These are phyloP conservation scores for Orbilia brochopaga DNA, from an alignment of 2,329 filamentous ascomycete genomes.

Conservation along the genomic window DNA sequence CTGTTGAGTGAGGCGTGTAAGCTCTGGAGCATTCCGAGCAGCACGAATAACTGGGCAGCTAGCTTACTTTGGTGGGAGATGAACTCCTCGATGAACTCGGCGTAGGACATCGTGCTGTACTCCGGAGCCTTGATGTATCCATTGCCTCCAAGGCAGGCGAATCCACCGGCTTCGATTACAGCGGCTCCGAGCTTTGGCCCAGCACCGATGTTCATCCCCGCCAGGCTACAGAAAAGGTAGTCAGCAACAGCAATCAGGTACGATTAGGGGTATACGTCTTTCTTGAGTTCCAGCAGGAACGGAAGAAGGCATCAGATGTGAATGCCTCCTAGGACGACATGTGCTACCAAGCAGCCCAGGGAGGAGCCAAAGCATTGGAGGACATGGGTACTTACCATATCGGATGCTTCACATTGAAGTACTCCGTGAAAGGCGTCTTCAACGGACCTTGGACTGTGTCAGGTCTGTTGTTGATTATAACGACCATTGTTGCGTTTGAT, in stretches of 20 bases:
- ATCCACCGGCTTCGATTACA: slow-evolving; percentile 38
- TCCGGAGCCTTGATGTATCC: slow-evolving; percentile 37
- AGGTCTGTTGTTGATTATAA: slow-evolving; percentile 20
- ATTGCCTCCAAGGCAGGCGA: slow-evolving; percentile 42
- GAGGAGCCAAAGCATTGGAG: background rate
- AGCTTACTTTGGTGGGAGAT: slow-evolving; percentile 42
- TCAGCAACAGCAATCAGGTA: background rate
- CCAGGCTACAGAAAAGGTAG: slow-evolving; percentile 10
- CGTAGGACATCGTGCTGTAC: slow-evolving; percentile 24
- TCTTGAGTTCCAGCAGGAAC: too few relatives aligned
- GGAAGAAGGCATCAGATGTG: too few relatives aligned
- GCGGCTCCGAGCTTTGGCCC: slow-evolving; percentile 38
- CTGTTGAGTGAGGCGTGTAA: slow-evolving; percentile 61
- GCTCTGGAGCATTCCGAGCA: slow-evolving; percentile 60
- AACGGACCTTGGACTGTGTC: slow-evolving; percentile 57
- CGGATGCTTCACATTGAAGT: slow-evolving; percentile 84
- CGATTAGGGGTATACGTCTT: too few relatives aligned
- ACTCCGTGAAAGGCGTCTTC: slow-evolving; percentile 75
- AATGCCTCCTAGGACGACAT: too few relatives aligned
- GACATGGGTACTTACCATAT: slow-evolving; percentile 60
- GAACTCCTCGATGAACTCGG: slow-evolving; percentile 40
- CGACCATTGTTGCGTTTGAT: slow-evolving; percentile 46
- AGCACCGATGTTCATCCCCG: slow-evolving; percentile 46
- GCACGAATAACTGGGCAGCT: background rate
- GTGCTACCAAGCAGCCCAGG: background rate